Percentiles rank a stretch among this genome's conserved stretches.
Conservation (phyloP, 495 filamentous ascomycete species). For the Friedmanniomyces endolithicus region DNA sequence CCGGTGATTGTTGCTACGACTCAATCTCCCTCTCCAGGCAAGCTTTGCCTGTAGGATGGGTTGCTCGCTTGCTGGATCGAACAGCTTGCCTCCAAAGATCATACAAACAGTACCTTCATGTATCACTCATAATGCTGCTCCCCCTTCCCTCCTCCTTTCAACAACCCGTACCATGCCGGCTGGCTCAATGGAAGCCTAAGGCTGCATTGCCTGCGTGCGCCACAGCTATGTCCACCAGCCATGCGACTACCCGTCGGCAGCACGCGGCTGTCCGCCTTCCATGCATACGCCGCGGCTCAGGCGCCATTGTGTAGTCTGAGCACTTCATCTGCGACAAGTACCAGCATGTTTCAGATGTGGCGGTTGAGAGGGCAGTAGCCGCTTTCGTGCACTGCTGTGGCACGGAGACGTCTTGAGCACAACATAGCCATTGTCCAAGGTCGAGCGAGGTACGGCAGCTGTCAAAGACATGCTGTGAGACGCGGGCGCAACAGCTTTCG, state of each 20-base stretch:
- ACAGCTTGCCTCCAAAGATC: not conserved
- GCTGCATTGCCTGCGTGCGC: not conserved
- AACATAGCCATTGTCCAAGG: constrained; percentile 3
- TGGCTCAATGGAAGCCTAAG: not conserved
- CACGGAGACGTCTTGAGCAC: not conserved
- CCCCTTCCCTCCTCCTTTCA: not conserved
- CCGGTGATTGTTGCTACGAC: not conserved
- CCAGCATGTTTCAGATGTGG: not conserved
- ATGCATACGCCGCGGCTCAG: not conserved
- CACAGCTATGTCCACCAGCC: not conserved
- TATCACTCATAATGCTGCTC: not conserved
- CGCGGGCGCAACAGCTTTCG: not conserved
- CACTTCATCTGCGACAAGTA: not conserved
- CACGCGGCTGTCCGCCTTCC: not conserved
- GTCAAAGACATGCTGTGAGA: not conserved
- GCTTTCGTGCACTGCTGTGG: not conserved
- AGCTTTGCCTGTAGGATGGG: not conserved
- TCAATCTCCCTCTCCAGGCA: not conserved
- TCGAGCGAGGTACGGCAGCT: not conserved
- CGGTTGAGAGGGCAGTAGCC: not conserved
- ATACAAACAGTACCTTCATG: too few relatives aligned
- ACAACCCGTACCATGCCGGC: not conserved
- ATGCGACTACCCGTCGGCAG: not conserved
- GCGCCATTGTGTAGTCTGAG: not conserved
- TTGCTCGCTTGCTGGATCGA: not conserved